Percentiles rank a stretch among this genome's conserved stretches.
Conservation (phyloP, 169 alveolate species). For the Ichthyophthirius multifiliis region DNA sequence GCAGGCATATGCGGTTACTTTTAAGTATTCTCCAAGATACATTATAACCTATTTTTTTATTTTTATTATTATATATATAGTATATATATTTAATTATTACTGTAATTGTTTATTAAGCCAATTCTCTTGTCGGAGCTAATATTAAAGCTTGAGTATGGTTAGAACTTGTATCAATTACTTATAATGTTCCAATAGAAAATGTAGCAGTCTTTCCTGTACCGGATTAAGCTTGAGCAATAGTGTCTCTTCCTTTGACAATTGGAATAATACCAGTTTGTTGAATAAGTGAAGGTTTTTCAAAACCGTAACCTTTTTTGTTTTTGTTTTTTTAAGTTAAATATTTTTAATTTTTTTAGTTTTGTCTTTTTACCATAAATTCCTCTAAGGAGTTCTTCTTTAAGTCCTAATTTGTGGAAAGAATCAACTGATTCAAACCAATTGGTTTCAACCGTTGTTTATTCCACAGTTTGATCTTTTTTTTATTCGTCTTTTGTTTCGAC, state of each 20-base stretch:
- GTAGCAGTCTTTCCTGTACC: slow-evolving; percentile 99
- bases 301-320: slow-evolving; percentile 94
- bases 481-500: too few relatives aligned
- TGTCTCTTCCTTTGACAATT: slow-evolving; percentile 96
- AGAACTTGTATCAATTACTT: slow-evolving; percentile 90
- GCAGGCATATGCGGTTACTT: slow-evolving; percentile 41
- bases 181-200: slow-evolving; percentile 95
- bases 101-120: slow-evolving; percentile 96
- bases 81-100: slow-evolving; percentile 68
- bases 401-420: slow-evolving; percentile 94
- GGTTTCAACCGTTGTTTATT: too few relatives aligned
- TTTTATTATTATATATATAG: neutral
- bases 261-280: slow-evolving; percentile 99
- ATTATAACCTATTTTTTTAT: slow-evolving; percentile 47
- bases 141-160: slow-evolving; percentile 94
- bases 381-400: slow-evolving; percentile 91
- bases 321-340: neutral
- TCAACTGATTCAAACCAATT: slow-evolving; percentile 96
- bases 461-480: too few relatives aligned
- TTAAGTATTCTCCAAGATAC: slow-evolving; percentile 77
- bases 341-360: neutral
- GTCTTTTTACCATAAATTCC: slow-evolving; percentile 25
- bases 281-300: slow-evolving; percentile 99
- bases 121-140: slow-evolving; percentile 99
- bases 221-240: slow-evolving; percentile 98